Base-by-base conservation (phyloP, 192 early-diverging fungal species). In the Spinellus fusiger region DNA sequence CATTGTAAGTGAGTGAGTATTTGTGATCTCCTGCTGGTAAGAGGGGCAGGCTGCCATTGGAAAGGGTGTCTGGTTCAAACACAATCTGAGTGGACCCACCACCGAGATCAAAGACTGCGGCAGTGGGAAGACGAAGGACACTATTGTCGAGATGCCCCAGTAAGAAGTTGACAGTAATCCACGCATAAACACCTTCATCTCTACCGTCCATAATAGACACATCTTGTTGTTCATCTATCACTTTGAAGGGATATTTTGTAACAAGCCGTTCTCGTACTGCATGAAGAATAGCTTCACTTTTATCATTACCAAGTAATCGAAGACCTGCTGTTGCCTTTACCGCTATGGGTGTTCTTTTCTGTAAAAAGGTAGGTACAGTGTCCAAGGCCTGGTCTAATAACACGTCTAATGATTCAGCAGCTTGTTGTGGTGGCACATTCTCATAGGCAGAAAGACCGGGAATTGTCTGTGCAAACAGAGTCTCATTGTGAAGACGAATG, bases 11-110 rank as follows among this genome's bases (percentile, higher is more conserved):
- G 48, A 94, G 69, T 16, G 78, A 74, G 59, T 80, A 84, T 33
- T 77, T 77, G 57, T 92, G 86, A 46, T 87, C 85, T 25, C 83
- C 86, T 18, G 57, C 63, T 18, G 70, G 56, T 9, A 62, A 32
- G 2, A 75, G 59, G 7, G 66, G 71, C 4, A 75, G 54, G 29
- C 68, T 77, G 27, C 68, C 71, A n/a, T 54, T 35, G 20, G 56
- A 26, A 23, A 52, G 20, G 25, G 26, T 33, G 27, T 65, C 61
- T 0, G 92, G 92, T 72, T 93, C 92, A 77, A 94, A 94, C 0
- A 93, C 92, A 54, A 94, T 89, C 75, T 94, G 92, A 12, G 92
- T 94, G 9, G 88, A 90, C 1, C 86, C 92, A 58, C 92, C 92
- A 56, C 92, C 92, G 59, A 94, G 74, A 62, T 94, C 92, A 77